Evolutionary conservation across 2,329 filamentous ascomycete species (phyloP).

Genomic region (Akanthomyces lecanii): DNA sequence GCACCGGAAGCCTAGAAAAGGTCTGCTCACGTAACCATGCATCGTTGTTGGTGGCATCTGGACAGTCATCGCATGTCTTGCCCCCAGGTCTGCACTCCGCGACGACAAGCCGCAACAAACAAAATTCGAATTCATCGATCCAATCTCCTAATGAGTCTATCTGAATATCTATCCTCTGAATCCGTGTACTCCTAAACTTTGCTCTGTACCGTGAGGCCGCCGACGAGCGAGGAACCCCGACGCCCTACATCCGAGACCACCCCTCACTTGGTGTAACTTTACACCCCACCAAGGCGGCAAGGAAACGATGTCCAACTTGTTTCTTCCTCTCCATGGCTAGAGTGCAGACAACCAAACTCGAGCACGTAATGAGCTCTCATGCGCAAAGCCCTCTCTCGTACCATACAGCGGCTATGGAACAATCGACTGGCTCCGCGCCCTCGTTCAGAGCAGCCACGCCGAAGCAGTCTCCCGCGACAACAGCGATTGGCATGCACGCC

Average conservation of each 20-base stretch:
- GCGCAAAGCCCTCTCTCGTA: background rate
- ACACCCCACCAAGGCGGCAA: background rate
- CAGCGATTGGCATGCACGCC: background rate
- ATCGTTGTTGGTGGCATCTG: no score
- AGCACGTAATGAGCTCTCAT: background rate
- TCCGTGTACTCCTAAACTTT: background rate
- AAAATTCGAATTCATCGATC: background rate
- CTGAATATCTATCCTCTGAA: background rate
- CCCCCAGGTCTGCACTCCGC: no score
- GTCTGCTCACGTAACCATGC: no score
- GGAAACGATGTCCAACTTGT: background rate
- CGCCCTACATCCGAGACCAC: background rate
- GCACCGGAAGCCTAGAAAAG: no score
- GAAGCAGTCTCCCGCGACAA: no score
- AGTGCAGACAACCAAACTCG: background rate
- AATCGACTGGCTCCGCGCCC: constrained; percentile 6
- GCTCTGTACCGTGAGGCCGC: background rate
- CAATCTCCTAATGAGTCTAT: no score
- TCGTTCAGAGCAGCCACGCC: constrained; percentile 1
- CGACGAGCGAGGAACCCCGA: background rate
- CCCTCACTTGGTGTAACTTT: constrained; percentile 1
- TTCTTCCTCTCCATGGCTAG: background rate
- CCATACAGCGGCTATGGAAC: constrained; percentile 7
- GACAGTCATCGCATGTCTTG: background rate
- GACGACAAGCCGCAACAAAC: background rate